These are phyloP conservation scores for Fusarium sp. DNA, from an alignment of 2,329 filamentous ascomycete species.

Conservation along the genomic window DNA sequence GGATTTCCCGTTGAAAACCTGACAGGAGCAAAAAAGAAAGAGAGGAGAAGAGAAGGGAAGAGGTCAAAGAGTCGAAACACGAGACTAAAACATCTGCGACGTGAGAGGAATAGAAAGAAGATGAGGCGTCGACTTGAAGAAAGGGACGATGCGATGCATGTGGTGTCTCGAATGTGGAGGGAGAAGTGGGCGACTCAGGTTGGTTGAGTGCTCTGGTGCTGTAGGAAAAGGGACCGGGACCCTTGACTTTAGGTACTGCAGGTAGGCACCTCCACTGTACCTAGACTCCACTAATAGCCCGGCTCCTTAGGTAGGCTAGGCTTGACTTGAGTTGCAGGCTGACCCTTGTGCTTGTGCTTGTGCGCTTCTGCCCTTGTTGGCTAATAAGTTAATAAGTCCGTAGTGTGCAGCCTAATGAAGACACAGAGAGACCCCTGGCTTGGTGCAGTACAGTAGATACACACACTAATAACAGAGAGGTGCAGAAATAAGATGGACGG, in stretches of 20 bases:
- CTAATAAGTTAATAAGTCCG: conserved; percentile 17
- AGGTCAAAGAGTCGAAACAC: conserved; percentile 30
- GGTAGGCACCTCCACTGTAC: background rate
- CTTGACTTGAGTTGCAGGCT: conserved; percentile 27
- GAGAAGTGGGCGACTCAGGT: conserved; percentile 39
- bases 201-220: conserved; percentile 1
- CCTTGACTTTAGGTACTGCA: conserved; percentile 6
- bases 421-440: background rate
- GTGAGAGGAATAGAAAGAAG: conserved; percentile 41
- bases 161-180: conserved; percentile 52
- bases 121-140: conserved; percentile 41
- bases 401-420: background rate
- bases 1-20: background rate
- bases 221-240: conserved; percentile 37
- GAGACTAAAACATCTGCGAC: conserved; percentile 37
- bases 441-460: conserved; percentile 16
- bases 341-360: conserved; percentile 33
- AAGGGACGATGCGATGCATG: conserved; percentile 49
- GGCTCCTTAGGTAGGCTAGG: conserved; percentile 24
- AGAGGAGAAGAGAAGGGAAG: background rate
- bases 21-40: background rate
- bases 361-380: conserved; percentile 31
- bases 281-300: conserved; percentile 2
- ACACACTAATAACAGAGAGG: background rate
- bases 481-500: conserved; percentile 18